Conservation (phyloP, 306 rosid species). For the Hippophae tibetana region DNA sequence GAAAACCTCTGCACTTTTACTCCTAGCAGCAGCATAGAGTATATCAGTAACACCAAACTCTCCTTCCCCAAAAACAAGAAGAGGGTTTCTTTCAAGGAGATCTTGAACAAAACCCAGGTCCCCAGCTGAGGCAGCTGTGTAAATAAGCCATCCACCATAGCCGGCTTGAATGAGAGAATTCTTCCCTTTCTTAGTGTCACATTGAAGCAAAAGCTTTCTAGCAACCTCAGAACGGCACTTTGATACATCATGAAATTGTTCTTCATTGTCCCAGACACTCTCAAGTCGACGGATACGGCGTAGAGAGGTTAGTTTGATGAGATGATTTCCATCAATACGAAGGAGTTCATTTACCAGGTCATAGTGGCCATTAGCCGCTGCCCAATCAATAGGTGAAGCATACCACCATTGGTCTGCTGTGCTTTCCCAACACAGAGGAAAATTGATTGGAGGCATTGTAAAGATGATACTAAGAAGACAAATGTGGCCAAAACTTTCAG, state of each 20-base stretch:
- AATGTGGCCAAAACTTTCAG: not conserved
- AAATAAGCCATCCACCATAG: constrained; percentile 85
- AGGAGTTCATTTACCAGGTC: constrained; percentile 75
- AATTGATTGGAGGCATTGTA: constrained; percentile 59
- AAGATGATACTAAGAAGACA: constrained; percentile 17
- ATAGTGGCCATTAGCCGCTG: constrained; percentile 88
- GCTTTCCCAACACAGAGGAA: constrained; percentile 93
- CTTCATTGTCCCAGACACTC: constrained; percentile 83
- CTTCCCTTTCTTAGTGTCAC: constrained; percentile 46
- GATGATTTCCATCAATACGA: constrained; percentile 69
- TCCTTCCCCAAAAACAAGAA: constrained; percentile 57
- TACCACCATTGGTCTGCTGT: constrained; percentile 95
- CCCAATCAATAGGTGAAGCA: constrained; percentile 83
- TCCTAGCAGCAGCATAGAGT: constrained; percentile 48
- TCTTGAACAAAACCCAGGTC: constrained; percentile 47
- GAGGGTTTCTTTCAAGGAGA: constrained; percentile 37
- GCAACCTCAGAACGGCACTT: constrained; percentile 57
- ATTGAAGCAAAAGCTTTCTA: constrained; percentile 47
- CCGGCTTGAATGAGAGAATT: constrained; percentile 62
- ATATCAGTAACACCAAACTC: constrained; percentile 51
- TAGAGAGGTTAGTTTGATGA: constrained; percentile 70
- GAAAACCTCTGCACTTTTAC: constrained; percentile 40
- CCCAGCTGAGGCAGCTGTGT: constrained; percentile 89
- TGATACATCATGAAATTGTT: constrained; percentile 55
- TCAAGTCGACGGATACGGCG: constrained; percentile 76